Conservation (phyloP, 768 basidiomycete species). For the Mycena chlorophos region DNA sequence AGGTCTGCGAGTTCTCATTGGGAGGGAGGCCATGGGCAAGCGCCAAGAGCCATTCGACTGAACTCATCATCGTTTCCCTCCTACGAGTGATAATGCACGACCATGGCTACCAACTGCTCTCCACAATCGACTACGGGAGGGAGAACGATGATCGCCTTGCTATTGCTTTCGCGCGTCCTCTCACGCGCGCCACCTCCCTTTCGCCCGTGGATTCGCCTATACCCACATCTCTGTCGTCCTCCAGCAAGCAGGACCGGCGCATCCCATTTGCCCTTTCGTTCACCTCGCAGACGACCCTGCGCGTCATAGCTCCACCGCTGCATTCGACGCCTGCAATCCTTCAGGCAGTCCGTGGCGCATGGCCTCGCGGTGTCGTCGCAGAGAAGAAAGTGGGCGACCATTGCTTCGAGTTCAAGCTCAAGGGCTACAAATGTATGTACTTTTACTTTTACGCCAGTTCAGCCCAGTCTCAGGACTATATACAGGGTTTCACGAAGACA, state of each 20-base stretch:
- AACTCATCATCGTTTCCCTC: slow-evolving; percentile 69
- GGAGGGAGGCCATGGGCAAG: slow-evolving; percentile 74
- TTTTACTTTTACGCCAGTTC: slow-evolving; percentile 16
- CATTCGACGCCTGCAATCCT: slow-evolving; percentile 77
- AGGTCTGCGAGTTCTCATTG: slow-evolving; percentile 63
- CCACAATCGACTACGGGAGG: slow-evolving; percentile 74
- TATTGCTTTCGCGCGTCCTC: slow-evolving; percentile 66
- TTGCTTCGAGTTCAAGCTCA: slow-evolving; percentile 78
- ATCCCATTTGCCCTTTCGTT: slow-evolving; percentile 75
- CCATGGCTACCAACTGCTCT: slow-evolving; percentile 63
- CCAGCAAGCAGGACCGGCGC: slow-evolving; percentile 34
- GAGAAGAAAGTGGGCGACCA: slow-evolving; percentile 75
- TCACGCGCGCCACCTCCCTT: slow-evolving; percentile 33
- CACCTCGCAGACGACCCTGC: slow-evolving; percentile 62
- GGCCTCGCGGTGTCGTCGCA: slow-evolving; percentile 77
- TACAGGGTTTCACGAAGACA: slow-evolving; percentile 76
- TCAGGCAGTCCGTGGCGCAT: slow-evolving; percentile 74
- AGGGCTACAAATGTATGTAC: slow-evolving; percentile 73
- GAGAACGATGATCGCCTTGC: slow-evolving; percentile 73
- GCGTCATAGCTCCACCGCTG: slow-evolving; percentile 76
- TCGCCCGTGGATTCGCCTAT: slow-evolving; percentile 38
- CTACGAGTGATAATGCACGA: slow-evolving; percentile 63
- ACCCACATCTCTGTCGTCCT: slow-evolving; percentile 38
- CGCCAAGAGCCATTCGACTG: slow-evolving; percentile 63
- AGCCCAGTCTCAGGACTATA: no score